These are phyloP conservation scores for Setaria viridis DNA, from an alignment of 202 grass and related monocot genomes.

Conservation along the genomic window DNA sequence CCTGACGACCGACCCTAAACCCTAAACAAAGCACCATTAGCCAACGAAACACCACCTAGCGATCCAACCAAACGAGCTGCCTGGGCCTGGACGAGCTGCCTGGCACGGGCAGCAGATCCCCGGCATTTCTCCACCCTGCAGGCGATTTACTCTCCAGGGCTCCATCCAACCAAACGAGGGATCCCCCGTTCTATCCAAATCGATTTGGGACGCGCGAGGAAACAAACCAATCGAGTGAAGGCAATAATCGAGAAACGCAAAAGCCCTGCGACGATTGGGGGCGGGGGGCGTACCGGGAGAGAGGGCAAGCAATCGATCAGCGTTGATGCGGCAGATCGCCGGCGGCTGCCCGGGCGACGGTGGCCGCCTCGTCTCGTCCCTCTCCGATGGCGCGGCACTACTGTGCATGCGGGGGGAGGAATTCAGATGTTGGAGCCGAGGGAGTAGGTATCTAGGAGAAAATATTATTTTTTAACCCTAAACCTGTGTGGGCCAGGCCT, in stretches of 20 bases:
- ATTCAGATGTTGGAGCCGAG: neutral
- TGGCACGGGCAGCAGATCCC: no score
- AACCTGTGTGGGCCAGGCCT: neutral
- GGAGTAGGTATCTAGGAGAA: neutral
- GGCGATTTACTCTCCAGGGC: neutral
- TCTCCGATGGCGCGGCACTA: neutral
- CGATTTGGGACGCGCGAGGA: no score
- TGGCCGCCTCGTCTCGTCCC: no score
- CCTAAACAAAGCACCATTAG: no score
- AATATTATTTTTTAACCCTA: neutral
- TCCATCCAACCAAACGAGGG: neutral
- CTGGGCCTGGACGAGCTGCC: no score
- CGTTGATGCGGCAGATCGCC: neutral
- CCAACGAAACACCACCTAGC: no score
- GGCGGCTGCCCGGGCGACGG: neutral
- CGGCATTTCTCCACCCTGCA: neutral
- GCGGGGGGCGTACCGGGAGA: neutral
- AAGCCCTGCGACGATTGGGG: neutral
- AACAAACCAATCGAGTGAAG: neutral
- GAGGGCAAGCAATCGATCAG: neutral
- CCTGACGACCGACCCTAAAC: no score
- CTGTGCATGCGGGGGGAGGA: neutral
- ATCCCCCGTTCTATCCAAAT: neutral
- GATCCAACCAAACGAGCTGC: no score
- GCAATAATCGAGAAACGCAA: neutral